Percentiles rank a stretch among this genome's conserved stretches.
Evolutionary conservation across 768 basidiomycete species (phyloP).

Genomic region (Agaricus subrufescens): DNA sequence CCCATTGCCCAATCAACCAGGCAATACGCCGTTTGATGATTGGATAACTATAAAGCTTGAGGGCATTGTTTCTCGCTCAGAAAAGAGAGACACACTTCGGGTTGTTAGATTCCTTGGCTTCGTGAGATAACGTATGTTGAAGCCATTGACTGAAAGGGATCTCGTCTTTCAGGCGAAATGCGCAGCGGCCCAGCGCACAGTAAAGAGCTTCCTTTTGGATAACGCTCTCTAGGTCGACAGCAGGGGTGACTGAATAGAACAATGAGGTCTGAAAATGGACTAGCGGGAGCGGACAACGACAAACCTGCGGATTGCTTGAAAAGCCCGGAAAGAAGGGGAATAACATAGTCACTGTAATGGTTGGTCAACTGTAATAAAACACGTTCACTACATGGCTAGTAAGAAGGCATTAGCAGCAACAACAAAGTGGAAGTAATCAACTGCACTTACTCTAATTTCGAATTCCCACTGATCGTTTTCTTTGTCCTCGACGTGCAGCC

Average conservation of each 20-base stretch:
- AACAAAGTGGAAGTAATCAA: not conserved
- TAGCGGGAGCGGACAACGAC: slow-evolving; percentile 10
- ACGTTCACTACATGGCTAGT: slow-evolving; percentile 89
- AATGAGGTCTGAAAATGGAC: not conserved
- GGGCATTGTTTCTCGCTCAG: not conserved
- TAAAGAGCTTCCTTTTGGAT: slow-evolving; percentile 85
- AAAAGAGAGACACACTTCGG: slow-evolving; percentile 38
- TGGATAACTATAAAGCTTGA: slow-evolving; percentile 53
- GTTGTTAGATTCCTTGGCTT: slow-evolving; percentile 51
- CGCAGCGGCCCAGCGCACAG: slow-evolving; percentile 85
- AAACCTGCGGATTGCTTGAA: slow-evolving; percentile 62
- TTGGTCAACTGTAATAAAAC: slow-evolving; percentile 76
- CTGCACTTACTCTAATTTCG: slow-evolving; percentile 70
- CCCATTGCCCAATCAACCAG: slow-evolving; percentile 91
- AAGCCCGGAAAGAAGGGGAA: slow-evolving; percentile 55
- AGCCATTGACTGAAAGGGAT: slow-evolving; percentile 76
- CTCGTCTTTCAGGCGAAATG: slow-evolving; percentile 50
- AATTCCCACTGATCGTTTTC: slow-evolving; percentile 93
- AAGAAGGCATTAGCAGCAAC: not conserved
- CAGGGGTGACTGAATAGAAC: slow-evolving; percentile 33
- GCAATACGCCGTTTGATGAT: slow-evolving; percentile 94
- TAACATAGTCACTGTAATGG: slow-evolving; percentile 66
- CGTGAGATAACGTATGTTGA: slow-evolving; percentile 48
- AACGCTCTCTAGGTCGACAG: slow-evolving; percentile 51
- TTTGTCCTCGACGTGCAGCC: slow-evolving; percentile 85